Conservation (phyloP, 371 early-diverging fungal genomes). For the Lichtheimia hyalospora region DNA sequence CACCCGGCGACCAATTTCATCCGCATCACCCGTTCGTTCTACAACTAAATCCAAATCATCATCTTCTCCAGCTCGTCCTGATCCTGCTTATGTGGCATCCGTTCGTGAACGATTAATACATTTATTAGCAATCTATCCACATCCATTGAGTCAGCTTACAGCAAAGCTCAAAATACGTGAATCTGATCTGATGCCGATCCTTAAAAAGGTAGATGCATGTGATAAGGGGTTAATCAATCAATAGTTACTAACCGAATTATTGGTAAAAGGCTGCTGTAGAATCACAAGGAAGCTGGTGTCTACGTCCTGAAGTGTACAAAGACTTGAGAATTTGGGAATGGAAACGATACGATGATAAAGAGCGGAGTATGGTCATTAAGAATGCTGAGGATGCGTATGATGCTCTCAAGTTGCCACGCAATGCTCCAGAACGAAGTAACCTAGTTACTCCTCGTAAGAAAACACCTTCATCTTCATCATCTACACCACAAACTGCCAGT, state of each 20-base stretch:
- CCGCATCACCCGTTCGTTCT: constrained; percentile 1
- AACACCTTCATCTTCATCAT: constrained; percentile 11
- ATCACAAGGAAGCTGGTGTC: constrained; percentile 34
- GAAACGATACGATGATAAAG: constrained; percentile 49
- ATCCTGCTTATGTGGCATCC: neutral
- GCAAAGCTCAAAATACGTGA: constrained; percentile 23
- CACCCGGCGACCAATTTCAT: neutral
- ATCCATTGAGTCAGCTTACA: constrained; percentile 24
- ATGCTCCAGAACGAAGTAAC: constrained; percentile 51
- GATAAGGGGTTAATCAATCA: too few species aligned
- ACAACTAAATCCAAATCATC: constrained; percentile 9
- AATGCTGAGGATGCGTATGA: constrained; percentile 56
- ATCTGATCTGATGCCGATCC: constrained; percentile 31
- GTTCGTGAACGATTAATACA: constrained; percentile 42
- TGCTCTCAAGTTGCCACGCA: constrained; percentile 38
- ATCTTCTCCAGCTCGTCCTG: constrained; percentile 1
- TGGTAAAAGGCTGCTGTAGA: constrained; percentile 6
- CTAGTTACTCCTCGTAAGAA: constrained; percentile 24
- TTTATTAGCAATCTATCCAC: constrained; percentile 31
- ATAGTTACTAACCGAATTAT: neutral
- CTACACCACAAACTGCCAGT: constrained; percentile 8
- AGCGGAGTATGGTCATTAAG: constrained; percentile 36
- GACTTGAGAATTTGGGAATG: constrained; percentile 56
- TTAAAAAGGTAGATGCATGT: constrained; percentile 24
- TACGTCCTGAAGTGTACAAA: constrained; percentile 49